Percentiles rank a stretch among this genome's conserved stretches.
These are phyloP conservation scores for Beverwykella pulmonaria DNA, from an alignment of 495 filamentous ascomycete genomes.

Conservation along the genomic window DNA sequence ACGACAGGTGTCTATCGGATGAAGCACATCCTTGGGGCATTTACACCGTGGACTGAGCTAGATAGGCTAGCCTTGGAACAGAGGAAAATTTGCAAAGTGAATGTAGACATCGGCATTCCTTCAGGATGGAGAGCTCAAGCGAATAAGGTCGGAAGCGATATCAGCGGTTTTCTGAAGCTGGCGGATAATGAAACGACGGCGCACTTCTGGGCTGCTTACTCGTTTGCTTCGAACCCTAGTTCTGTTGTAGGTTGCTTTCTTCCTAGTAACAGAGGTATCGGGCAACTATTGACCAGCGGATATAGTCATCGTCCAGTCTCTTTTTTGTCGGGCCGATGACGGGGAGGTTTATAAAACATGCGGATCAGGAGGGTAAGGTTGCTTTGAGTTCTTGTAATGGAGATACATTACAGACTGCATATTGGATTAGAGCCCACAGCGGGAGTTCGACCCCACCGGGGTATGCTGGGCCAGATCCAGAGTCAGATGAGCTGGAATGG, in stretches of 20 bases:
- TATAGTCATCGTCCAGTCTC: background rate
- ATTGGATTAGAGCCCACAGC: background rate
- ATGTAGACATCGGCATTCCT: background rate
- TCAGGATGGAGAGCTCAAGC: background rate
- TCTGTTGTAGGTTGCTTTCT: background rate
- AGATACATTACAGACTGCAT: background rate
- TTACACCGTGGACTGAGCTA: background rate
- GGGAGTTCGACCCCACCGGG: background rate
- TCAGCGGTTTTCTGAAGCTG: background rate
- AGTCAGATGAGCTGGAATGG: background rate
- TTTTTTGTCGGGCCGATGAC: background rate
- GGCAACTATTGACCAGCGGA: background rate
- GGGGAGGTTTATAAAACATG: background rate
- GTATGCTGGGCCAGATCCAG: background rate
- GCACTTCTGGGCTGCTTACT: background rate
- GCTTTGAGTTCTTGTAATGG: background rate
- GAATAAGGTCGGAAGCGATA: background rate
- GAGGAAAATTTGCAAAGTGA: background rate
- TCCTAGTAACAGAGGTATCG: background rate
- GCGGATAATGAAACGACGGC: background rate
- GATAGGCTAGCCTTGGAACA: background rate
- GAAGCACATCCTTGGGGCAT: background rate
- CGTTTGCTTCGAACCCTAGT: background rate
- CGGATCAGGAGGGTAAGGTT: background rate
- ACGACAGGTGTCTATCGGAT: background rate